Conservation (phyloP, 176 grass and related monocot species). For the Guadua angustifolia region DNA sequence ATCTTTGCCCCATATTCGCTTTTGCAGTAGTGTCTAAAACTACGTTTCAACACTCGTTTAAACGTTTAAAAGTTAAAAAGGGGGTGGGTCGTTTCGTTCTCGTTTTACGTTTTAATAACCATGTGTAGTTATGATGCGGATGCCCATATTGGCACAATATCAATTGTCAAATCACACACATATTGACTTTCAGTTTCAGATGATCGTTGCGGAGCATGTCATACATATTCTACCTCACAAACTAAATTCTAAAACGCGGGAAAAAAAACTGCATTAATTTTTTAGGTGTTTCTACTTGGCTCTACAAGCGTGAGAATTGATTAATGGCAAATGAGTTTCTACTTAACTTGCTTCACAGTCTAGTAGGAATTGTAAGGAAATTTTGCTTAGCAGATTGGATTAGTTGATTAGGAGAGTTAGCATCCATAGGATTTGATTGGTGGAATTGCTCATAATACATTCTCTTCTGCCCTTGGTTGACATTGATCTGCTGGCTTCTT, state of each 20-base stretch:
- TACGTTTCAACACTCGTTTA: too few relatives aligned
- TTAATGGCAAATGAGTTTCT: too few relatives aligned
- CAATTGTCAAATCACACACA: not conserved
- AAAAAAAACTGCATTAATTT: not conserved
- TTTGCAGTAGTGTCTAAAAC: too few relatives aligned
- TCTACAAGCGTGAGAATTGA: not conserved
- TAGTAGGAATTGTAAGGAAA: not conserved
- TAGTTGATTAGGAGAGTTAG: not conserved
- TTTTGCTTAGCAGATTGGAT: not conserved
- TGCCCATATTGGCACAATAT: not conserved
- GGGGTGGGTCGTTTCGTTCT: too few relatives aligned
- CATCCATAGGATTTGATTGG: not conserved
- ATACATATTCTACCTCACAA: not conserved
- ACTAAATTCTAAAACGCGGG: not conserved
- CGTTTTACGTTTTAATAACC: too few relatives aligned
- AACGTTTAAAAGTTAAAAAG: too few relatives aligned
- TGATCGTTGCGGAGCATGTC: constrained; percentile 1
- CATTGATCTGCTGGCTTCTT: not conserved
- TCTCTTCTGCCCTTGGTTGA: not conserved
- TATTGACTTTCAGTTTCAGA: not conserved
- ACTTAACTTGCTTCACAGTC: not conserved
- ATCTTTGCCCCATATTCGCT: too few relatives aligned
- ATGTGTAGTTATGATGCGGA: too few relatives aligned
- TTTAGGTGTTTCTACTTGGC: not conserved
- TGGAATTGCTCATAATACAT: not conserved